Evolutionary conservation across 2,329 filamentous ascomycete genomes (phyloP).

Genomic region (Colletotrichum filicis): DNA sequence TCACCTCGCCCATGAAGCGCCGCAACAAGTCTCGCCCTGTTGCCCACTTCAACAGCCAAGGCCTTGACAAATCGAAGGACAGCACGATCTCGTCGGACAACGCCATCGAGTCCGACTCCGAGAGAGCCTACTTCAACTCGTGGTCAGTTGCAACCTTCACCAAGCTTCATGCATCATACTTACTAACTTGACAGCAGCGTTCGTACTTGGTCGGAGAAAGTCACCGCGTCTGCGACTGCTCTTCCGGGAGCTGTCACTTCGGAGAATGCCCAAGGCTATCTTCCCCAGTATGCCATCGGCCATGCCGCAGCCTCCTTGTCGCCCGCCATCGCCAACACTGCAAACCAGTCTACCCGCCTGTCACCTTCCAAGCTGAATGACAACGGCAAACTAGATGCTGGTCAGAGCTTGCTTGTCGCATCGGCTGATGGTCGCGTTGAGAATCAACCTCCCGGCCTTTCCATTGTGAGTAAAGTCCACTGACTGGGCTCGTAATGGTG

Average conservation of each 20-base stretch:
- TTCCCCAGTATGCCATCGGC: constrained; percentile 61
- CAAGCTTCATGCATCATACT: too few relatives aligned
- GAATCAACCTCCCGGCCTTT: constrained; percentile 52
- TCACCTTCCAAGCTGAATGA: constrained; percentile 42
- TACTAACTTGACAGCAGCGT: constrained; percentile 1
- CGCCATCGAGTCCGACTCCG: constrained; percentile 54
- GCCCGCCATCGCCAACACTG: constrained; percentile 54
- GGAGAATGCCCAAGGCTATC: constrained; percentile 63
- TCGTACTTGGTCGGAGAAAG: constrained; percentile 48
- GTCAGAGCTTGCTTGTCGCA: constrained; percentile 31
- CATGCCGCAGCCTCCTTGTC: constrained; percentile 63
- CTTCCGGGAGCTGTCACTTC: constrained; percentile 62
- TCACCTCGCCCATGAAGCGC: constrained; percentile 30
- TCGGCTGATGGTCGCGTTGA: constrained; percentile 53
- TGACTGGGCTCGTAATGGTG: neutral
- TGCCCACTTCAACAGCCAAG: constrained; percentile 32
- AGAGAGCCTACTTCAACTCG: constrained; percentile 57
- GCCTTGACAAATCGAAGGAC: constrained; percentile 21
- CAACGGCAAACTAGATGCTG: constrained; percentile 36
- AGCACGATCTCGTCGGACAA: constrained; percentile 22
- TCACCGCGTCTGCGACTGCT: constrained; percentile 58
- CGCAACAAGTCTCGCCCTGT: constrained; percentile 24
- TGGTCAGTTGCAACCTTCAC: constrained; percentile 3
- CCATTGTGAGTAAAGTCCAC: neutral
- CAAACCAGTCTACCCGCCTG: constrained; percentile 43